Conservation (phyloP, 306 rosid genomes). For the Cercis canadensis region DNA sequence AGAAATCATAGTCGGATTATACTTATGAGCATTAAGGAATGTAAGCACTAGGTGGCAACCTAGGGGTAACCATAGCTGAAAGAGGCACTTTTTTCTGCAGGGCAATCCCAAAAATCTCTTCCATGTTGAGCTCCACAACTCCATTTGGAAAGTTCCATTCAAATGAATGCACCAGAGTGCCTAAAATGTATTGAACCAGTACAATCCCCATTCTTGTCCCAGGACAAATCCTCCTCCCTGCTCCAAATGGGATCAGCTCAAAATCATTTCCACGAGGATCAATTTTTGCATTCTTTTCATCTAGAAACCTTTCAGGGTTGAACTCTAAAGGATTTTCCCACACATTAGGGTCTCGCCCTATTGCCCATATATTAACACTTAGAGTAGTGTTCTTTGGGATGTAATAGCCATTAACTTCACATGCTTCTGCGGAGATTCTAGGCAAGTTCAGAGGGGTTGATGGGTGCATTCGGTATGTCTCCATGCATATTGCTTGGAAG, state of each 20-base stretch:
- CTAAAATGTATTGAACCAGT: conserved; percentile 43
- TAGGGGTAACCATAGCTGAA: conserved; percentile 26
- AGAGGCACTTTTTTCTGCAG: conserved; percentile 43
- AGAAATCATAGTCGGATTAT: no score
- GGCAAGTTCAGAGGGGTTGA: conserved; percentile 47
- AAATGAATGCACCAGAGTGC: conserved; percentile 44
- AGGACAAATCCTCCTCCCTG: conserved; percentile 45
- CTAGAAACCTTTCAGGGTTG: conserved; percentile 38
- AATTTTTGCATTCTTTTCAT: conserved; percentile 32
- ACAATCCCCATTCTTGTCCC: conserved; percentile 47
- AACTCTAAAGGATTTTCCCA: conserved; percentile 46
- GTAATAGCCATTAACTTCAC: conserved; percentile 45
- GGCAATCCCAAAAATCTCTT: conserved; percentile 41
- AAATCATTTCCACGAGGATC: conserved; percentile 46
- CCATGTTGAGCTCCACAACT: conserved; percentile 34
- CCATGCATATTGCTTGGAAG: conserved; percentile 37
- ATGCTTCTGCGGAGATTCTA: conserved; percentile 33
- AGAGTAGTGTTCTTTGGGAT: conserved; percentile 46
- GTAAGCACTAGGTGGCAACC: conserved; percentile 33
- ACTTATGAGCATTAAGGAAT: no score
- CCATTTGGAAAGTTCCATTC: conserved; percentile 44
- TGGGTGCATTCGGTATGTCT: conserved; percentile 35
- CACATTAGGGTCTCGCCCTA: conserved; percentile 43
- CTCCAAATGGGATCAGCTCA: conserved; percentile 51
- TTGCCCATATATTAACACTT: conserved; percentile 48